phyloP scores from a whole-genome alignment of 495 filamentous ascomycete genomes.

The Annulohypoxylon nitens region DNA sequence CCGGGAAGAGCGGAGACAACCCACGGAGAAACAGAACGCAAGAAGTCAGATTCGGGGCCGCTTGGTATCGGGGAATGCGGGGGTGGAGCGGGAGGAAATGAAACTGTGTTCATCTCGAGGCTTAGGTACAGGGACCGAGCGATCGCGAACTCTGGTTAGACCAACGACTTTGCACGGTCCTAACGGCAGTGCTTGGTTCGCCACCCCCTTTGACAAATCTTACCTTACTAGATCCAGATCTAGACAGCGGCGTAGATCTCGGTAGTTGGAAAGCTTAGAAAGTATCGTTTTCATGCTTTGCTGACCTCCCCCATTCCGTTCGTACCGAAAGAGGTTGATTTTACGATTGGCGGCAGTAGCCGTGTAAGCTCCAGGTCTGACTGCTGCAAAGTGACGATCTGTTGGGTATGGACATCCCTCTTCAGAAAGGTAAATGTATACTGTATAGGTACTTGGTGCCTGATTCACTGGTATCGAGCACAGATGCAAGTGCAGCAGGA shows the following conservation, averaged over 20 bases:
- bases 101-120: background rate
- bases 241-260: slow-evolving; percentile 1
- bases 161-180: background rate
- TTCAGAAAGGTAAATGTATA: background rate
- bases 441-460: background rate
- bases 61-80: slow-evolving; percentile 19
- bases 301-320: background rate
- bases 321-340: too few relatives aligned
- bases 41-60: slow-evolving; percentile 33
- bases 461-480: slow-evolving; percentile 15
- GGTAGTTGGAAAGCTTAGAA: slow-evolving; percentile 7
- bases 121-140: slow-evolving; percentile 5
- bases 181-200: background rate
- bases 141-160: slow-evolving; percentile 2
- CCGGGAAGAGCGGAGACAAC: slow-evolving; percentile 29
- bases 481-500: slow-evolving; percentile 28
- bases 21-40: slow-evolving; percentile 7
- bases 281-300: background rate
- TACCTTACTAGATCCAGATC: slow-evolving; percentile 13
- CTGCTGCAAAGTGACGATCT: slow-evolving; percentile 13
- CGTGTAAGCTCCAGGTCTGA: background rate
- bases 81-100: slow-evolving; percentile 21
- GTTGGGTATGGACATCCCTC: background rate
- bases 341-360: background rate
- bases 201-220: slow-evolving; percentile 5